Conservation (phyloP, 2,329 filamentous ascomycete species). For the Cercospora zeae-maydis region DNA sequence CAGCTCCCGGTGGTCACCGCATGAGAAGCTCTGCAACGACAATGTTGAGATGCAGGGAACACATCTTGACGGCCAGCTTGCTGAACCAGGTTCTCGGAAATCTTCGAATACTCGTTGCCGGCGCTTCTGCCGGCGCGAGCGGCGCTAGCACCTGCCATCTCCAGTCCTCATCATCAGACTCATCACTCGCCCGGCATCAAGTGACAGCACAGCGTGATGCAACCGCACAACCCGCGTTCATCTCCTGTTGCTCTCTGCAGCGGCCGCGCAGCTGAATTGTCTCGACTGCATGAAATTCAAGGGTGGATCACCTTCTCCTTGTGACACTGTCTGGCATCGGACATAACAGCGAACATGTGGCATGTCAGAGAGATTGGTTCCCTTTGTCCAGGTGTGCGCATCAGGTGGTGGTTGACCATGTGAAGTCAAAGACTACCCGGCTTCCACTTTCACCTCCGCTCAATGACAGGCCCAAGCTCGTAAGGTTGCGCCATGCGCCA, state of each 20-base stretch:
- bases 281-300: neutral
- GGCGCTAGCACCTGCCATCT: neutral
- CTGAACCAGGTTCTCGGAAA: conserved; percentile 26
- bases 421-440: neutral
- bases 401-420: neutral
- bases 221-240: conserved; percentile 18
- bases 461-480: conserved; percentile 14
- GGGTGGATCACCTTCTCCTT: neutral
- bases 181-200: conserved; percentile 14
- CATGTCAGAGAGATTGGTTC: neutral
- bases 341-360: neutral
- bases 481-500: conserved; percentile 9
- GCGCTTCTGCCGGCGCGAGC: conserved; percentile 12
- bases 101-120: conserved; percentile 9
- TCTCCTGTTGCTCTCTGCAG: conserved; percentile 6
- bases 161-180: neutral
- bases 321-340: neutral
- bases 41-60: conserved; percentile 10
- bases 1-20: conserved; percentile 20
- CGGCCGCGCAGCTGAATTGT: neutral
- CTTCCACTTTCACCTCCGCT: neutral
- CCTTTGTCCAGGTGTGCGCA: too few relatives aligned
- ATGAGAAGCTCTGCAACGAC: conserved; percentile 3
- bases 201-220: conserved; percentile 16
- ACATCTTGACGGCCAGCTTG: conserved; percentile 12